These are phyloP conservation scores for Aspergillus sp. DNA, from an alignment of 2,329 filamentous ascomycete genomes.

Conservation along the genomic window DNA sequence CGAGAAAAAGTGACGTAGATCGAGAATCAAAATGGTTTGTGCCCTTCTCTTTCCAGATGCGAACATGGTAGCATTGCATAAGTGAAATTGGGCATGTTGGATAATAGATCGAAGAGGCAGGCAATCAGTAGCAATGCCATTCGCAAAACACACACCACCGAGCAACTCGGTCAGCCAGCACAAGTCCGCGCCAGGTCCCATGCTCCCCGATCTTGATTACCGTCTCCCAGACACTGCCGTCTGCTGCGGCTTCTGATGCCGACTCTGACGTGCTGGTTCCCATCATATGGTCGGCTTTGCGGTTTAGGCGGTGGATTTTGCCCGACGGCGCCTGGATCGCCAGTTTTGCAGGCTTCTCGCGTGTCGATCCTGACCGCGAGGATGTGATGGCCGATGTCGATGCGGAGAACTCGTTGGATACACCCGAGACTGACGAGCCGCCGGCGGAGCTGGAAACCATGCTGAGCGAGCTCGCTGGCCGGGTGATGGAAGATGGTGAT, in stretches of 20 bases:
- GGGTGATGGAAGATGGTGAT: constrained; percentile 43
- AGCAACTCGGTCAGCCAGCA: constrained; percentile 55
- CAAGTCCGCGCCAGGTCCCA: constrained; percentile 53
- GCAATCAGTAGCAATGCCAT: constrained; percentile 52
- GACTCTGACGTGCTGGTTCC: constrained; percentile 24
- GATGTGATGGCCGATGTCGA: constrained; percentile 47
- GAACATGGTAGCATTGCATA: too few relatives aligned
- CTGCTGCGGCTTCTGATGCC: constrained; percentile 27
- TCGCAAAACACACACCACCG: constrained; percentile 62
- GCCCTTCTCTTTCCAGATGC: background rate
- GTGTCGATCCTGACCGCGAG: constrained; percentile 21
- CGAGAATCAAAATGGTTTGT: constrained; percentile 1
- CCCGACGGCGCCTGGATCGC: constrained; percentile 90
- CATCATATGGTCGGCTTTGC: constrained; percentile 39
- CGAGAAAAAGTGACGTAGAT: background rate
- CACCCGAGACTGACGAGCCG: constrained; percentile 42
- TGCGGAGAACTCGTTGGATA: constrained; percentile 33
- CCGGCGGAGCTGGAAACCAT: constrained; percentile 49
- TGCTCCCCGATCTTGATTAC: constrained; percentile 58
- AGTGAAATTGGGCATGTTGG: background rate
- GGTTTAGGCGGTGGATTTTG: constrained; percentile 68
- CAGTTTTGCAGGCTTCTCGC: constrained; percentile 80
- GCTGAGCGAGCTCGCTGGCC: constrained; percentile 51
- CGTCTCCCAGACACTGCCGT: constrained; percentile 56
- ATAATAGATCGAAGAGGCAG: constrained; percentile 2